Evolutionary conservation across 495 filamentous ascomycete genomes (phyloP), one percentile per base, ranked within the genome.

Genomic region (Apodospora peruviana): DNA sequence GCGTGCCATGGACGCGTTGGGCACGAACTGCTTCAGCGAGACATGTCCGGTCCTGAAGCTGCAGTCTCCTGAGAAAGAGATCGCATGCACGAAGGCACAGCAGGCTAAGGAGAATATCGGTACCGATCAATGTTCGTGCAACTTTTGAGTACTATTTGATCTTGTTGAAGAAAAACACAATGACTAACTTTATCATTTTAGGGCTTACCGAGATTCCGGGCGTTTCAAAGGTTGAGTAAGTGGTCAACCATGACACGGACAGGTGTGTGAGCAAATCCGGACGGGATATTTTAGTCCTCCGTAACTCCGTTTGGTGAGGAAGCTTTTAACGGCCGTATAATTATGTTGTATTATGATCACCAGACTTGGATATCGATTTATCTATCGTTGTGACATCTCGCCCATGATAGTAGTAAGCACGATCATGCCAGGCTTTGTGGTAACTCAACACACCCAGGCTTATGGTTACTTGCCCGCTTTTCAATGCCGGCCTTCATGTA

Each of bases 51-150:
- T 39, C 16, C 58, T 68, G 47, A 67, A 62, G 50, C 60, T 61
- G 50, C 72, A 77, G 59, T 43, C 56, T 27, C 57, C 68, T 50
- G 35, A 61, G 20, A 44, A 45, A 8, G 63, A 63, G 29, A 71
- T 73, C 53, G 52, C 68, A 54, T 77, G 73, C 53, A 65, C 65
- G 5, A 58, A 67, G 32, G 56, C 66, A 47, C 54, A 68, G 29
- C 57, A 53, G 24, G 18, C 27, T 17, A 45, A 32, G 43, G 43
- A 45, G 43, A 27, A 45, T 3, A 21, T 32, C 14, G 27, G 27
- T 7, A 32, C 25, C 1, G 17, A 17, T 35, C 18, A 12, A 17
- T 45, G 43, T 45, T 20, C 23, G 2, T 1, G 9, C 20, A 18
- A 2, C n/a, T 17, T 7, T n/a, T n/a, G n/a, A n/a, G n/a, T n/a